phyloP scores from a whole-genome alignment of 2,329 filamentous ascomycete genomes.

The Torrubiella hemipterigena region DNA sequence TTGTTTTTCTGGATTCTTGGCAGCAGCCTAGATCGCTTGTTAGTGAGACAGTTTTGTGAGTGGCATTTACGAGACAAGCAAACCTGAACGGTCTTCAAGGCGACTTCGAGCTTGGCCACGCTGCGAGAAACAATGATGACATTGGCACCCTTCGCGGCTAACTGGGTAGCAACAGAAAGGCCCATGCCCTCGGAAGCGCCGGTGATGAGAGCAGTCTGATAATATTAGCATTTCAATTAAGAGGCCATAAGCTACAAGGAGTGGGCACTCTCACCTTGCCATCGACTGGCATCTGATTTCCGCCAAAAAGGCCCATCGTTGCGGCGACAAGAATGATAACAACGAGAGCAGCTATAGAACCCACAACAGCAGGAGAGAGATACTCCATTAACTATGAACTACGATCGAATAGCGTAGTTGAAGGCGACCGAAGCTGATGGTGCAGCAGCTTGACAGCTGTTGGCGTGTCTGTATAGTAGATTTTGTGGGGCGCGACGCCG shows the following conservation, averaged over 20 bases:
- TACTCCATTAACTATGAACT: neutral
- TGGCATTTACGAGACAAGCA: constrained; percentile 5
- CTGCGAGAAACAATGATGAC: constrained; percentile 77
- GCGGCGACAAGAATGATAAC: constrained; percentile 21
- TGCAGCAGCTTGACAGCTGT: no score
- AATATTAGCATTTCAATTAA: neutral
- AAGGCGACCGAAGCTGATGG: no score
- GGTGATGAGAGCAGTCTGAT: constrained; percentile 81
- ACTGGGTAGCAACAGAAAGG: constrained; percentile 56
- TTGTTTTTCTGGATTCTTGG: constrained; percentile 54
- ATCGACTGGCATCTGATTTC: constrained; percentile 71
- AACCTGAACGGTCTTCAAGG: constrained; percentile 55
- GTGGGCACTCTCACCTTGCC: constrained; percentile 51
- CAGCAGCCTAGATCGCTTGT: constrained; percentile 39
- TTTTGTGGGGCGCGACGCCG: no score
- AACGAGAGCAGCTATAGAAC: constrained; percentile 15
- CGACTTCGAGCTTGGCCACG: constrained; percentile 58
- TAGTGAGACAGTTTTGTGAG: constrained; percentile 3
- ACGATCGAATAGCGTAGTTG: no score
- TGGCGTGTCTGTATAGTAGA: no score
- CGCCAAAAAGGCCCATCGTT: constrained; percentile 55
- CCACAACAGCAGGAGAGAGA: constrained; percentile 4
- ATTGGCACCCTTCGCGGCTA: constrained; percentile 75
- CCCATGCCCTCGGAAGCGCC: constrained; percentile 93
- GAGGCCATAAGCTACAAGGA: constrained; percentile 4